Percentiles rank a stretch among this genome's conserved stretches.
These are phyloP conservation scores for Cornus controversa DNA, from an alignment of 148 eudicot genomes.

Conservation along the genomic window DNA sequence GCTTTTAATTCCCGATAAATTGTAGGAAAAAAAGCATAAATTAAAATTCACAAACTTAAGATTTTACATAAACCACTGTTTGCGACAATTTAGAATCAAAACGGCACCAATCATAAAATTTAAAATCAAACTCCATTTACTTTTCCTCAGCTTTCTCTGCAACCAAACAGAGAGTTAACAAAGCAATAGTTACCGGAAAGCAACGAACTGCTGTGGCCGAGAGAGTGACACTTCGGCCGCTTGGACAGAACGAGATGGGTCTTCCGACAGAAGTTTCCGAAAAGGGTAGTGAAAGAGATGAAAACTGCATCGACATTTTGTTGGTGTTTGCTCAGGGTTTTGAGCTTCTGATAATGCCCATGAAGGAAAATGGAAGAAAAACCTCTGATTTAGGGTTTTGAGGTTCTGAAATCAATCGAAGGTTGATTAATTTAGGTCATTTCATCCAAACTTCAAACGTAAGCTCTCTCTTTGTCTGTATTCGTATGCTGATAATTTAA, in stretches of 20 bases:
- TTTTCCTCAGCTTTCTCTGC: background rate
- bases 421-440: background rate
- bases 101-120: background rate
- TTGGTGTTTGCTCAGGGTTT: background rate
- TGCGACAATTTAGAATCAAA: background rate
- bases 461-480: background rate
- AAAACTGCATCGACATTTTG: background rate
- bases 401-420: background rate
- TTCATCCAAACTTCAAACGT: background rate
- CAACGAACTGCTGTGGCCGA: background rate
- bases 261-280: background rate
- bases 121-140: background rate
- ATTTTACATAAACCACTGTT: too few relatives aligned
- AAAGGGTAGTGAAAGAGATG: background rate
- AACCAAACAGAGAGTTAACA: background rate
- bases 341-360: background rate
- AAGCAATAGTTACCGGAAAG: background rate
- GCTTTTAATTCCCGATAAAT: background rate
- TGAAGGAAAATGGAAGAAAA: background rate
- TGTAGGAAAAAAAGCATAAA: background rate
- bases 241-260: background rate
- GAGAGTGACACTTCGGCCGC: background rate
- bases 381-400: background rate
- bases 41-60: background rate
- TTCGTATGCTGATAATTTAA: too few relatives aligned